Evolutionary conservation across 2,329 filamentous ascomycete genomes (phyloP).

Genomic region (Fusarium citri): DNA sequence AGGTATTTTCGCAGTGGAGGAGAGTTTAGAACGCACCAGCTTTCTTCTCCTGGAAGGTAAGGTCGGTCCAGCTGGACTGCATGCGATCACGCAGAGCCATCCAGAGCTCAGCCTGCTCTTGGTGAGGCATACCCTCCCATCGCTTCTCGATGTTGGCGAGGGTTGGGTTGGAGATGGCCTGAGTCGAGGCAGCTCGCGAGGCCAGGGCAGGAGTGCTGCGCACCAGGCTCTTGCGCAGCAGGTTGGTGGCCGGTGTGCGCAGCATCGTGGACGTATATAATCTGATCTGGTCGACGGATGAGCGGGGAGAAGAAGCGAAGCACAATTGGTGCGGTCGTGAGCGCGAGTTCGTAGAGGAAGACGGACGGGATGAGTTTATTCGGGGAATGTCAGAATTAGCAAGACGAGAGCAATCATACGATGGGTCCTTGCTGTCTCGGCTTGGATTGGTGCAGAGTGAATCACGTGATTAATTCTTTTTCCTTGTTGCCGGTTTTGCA

Average conservation of each 20-base stretch:
- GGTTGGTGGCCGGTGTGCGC: slow-evolving; percentile 64
- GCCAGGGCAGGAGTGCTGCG: slow-evolving; percentile 61
- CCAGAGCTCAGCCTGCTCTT: slow-evolving; percentile 99
- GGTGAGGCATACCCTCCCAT: slow-evolving; percentile 97
- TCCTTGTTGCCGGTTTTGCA: slow-evolving; percentile 37
- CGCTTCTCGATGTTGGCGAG: slow-evolving; percentile 99
- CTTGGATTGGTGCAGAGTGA: slow-evolving; percentile 15
- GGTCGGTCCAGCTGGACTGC: slow-evolving; percentile 96
- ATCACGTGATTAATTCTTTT: slow-evolving; percentile 12
- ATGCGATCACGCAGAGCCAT: slow-evolving; percentile 98
- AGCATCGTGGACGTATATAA: slow-evolving; percentile 59
- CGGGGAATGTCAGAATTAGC: slow-evolving; percentile 38
- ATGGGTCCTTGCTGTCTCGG: slow-evolving; percentile 37
- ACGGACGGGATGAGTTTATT: slow-evolving; percentile 44
- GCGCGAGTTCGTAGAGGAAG: slow-evolving; percentile 39
- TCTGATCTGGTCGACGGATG: slow-evolving; percentile 25
- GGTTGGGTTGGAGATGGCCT: slow-evolving; percentile 97
- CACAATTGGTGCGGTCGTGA: slow-evolving; percentile 53
- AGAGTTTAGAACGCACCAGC: slow-evolving; percentile 77
- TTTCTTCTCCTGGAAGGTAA: slow-evolving; percentile 98
- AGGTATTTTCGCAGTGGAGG: slow-evolving; percentile 51
- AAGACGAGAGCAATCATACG: slow-evolving; percentile 47
- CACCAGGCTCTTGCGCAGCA: slow-evolving; percentile 63
- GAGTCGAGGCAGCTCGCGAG: slow-evolving; percentile 73
- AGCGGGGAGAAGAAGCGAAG: slow-evolving; percentile 15